Conservation (phyloP, 2,329 filamentous ascomycete species). For the Colletotrichum sp. region DNA sequence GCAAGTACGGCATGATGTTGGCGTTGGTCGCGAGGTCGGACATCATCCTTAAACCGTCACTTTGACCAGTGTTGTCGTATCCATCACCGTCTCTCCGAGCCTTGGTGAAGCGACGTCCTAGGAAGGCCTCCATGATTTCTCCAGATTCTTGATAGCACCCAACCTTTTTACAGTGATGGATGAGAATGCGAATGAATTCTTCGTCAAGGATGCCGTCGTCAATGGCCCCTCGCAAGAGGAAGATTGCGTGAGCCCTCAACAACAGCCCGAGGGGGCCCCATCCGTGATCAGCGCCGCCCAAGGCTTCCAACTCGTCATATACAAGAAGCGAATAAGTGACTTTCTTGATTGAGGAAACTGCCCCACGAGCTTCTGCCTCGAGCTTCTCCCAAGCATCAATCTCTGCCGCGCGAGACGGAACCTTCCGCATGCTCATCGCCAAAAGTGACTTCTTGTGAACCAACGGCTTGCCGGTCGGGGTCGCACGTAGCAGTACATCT, state of each 20-base stretch:
- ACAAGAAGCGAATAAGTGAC: slow-evolving; percentile 47
- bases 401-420: slow-evolving; percentile 51
- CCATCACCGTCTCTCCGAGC: slow-evolving; percentile 24
- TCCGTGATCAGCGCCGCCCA: slow-evolving; percentile 43
- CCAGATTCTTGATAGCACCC: slow-evolving; percentile 44
- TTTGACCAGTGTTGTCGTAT: not conserved
- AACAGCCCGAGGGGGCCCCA: slow-evolving; percentile 51
- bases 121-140: slow-evolving; percentile 41
- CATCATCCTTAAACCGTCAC: slow-evolving; percentile 33
- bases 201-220: slow-evolving; percentile 44
- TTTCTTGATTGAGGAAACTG: slow-evolving; percentile 35
- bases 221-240: slow-evolving; percentile 46
- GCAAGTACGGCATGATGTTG: not conserved
- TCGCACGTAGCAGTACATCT: slow-evolving; percentile 31
- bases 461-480: not conserved
- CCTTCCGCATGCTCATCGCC: slow-evolving; percentile 52
- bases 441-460: slow-evolving; percentile 42
- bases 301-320: slow-evolving; percentile 53
- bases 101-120: slow-evolving; percentile 36
- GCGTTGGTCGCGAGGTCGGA: slow-evolving; percentile 25
- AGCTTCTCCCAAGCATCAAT: slow-evolving; percentile 47
- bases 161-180: slow-evolving; percentile 44
- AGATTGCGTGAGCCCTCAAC: slow-evolving; percentile 51
- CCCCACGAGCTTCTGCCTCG: slow-evolving; percentile 42
- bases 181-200: slow-evolving; percentile 42